phyloP scores from a whole-genome alignment of 2,329 filamentous ascomycete species.

The Coniochaeta pulveracea region DNA sequence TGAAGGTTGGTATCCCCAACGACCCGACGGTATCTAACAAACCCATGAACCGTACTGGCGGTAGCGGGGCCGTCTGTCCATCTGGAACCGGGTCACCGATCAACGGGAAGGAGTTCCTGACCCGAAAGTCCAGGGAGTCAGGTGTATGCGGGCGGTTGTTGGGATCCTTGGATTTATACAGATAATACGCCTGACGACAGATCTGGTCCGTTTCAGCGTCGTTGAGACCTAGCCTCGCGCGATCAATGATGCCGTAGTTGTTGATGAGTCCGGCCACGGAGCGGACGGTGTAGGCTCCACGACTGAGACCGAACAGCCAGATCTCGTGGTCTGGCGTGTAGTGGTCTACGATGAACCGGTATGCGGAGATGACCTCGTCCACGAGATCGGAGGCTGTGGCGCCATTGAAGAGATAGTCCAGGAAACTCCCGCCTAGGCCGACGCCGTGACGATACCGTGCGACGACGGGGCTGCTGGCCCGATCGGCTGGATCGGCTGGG shows the following conservation, averaged over 20 bases:
- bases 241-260: slow-evolving; percentile 15
- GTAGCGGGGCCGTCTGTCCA: neutral
- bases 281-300: slow-evolving; percentile 15
- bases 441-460: slow-evolving; percentile 2
- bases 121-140: neutral
- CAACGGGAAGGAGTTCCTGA: neutral
- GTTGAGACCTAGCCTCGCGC: neutral
- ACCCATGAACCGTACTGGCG: slow-evolving; percentile 3
- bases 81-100: neutral
- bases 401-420: slow-evolving; percentile 2
- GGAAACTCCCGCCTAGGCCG: slow-evolving; percentile 1
- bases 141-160: neutral
- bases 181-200: neutral
- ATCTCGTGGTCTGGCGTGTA: slow-evolving; percentile 12
- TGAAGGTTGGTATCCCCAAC: slow-evolving; percentile 9
- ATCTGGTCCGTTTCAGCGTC: neutral
- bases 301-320: slow-evolving; percentile 16
- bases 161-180: slow-evolving; percentile 1
- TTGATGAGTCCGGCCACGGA: slow-evolving; percentile 17
- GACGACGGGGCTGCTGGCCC: neutral
- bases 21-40: neutral
- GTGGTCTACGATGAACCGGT: slow-evolving; percentile 10
- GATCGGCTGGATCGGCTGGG: neutral
- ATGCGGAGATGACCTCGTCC: slow-evolving; percentile 4
- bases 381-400: slow-evolving; percentile 1